Evolutionary conservation across 2,329 filamentous ascomycete genomes (phyloP), one percentile per base, ranked within the genome.

Genomic region (Lecanicillium sp.): DNA sequence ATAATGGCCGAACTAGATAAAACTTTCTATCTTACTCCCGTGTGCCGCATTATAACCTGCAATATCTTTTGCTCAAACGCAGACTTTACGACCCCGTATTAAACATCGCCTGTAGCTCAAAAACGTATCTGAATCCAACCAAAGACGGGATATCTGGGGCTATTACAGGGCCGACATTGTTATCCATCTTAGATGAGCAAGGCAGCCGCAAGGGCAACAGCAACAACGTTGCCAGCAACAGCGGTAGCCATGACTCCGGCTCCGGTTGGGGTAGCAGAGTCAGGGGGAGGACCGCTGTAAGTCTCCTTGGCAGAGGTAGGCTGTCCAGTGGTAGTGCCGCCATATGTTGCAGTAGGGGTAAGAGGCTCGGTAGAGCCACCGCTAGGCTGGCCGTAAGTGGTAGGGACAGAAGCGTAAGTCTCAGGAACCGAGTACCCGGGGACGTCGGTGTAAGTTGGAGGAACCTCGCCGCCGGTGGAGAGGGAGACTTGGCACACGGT

Each of bases 401-500:
- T 14, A 14, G 37, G 37, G 9, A 17, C 25, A 20, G 33, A 35
- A 9, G 14, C 33, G 17, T 19, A 19, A 18, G 33, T 14, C 11
- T n/a, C 19, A 16, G 37, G 30, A 30, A 29, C 17, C n/a, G 34
- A 22, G 29, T 22, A 25, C 20, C 32, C 29, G 5, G 31, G 13
- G 29, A 9, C 16, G 12, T 5, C 18, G 18, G 17, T 31, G 20
- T n/a, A 12, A 27, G 14, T 28, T 7, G 35, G 18, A 9, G 44
- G 44, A 18, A 29, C 41, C 9, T 41, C 38, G 16, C 37, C 45
- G 30, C 42, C 51, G 29, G 49, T 57, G 18, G 56, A 55, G 35
- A 54, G 47, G 34, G 51, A 48, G 33, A 53, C 43, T 22, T 50
- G 44, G 48, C 61, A 64, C 37, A 51, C 45, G 22, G 59, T 63